A percentile compares a stretch with the other conserved stretches of the same genome.
These are phyloP conservation scores for Cercospora sp. DNA, from an alignment of 2,329 filamentous ascomycete genomes.

Conservation along the genomic window DNA sequence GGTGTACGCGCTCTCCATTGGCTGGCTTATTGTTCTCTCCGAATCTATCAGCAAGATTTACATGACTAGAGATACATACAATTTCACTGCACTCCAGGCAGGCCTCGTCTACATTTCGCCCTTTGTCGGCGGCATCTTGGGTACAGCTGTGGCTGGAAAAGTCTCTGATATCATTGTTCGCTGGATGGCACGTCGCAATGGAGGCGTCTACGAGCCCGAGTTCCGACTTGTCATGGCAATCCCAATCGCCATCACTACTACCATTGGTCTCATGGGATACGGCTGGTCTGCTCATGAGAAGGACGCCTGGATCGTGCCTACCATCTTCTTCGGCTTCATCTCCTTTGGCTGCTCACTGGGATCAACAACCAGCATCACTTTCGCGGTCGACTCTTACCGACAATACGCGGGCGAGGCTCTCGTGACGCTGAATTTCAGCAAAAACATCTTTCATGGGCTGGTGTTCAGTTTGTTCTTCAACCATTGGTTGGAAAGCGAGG, in stretches of 20 bases:
- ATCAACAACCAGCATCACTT: constrained; percentile 89
- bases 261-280: constrained; percentile 88
- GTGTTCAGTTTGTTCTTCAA: constrained; percentile 88
- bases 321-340: constrained; percentile 86
- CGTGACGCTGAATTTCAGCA: constrained; percentile 90
- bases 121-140: constrained; percentile 83
- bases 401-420: constrained; percentile 92
- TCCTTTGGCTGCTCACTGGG: constrained; percentile 91
- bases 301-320: constrained; percentile 87
- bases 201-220: constrained; percentile 93
- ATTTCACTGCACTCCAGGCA: constrained; percentile 77
- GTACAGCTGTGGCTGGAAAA: constrained; percentile 87
- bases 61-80: constrained; percentile 66
- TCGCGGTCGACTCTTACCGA: constrained; percentile 88
- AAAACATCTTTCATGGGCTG: constrained; percentile 89
- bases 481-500: constrained; percentile 74
- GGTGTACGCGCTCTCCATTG: constrained; percentile 83
- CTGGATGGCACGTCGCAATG: constrained; percentile 79
- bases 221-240: constrained; percentile 86
- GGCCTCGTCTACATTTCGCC: constrained; percentile 88
- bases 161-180: constrained; percentile 83
- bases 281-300: constrained; percentile 82
- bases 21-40: constrained; percentile 93
- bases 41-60: constrained; percentile 84
- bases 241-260: constrained; percentile 75